Conservation (phyloP, 2,329 filamentous ascomycete species). For the Colletotrichum tropicale region DNA sequence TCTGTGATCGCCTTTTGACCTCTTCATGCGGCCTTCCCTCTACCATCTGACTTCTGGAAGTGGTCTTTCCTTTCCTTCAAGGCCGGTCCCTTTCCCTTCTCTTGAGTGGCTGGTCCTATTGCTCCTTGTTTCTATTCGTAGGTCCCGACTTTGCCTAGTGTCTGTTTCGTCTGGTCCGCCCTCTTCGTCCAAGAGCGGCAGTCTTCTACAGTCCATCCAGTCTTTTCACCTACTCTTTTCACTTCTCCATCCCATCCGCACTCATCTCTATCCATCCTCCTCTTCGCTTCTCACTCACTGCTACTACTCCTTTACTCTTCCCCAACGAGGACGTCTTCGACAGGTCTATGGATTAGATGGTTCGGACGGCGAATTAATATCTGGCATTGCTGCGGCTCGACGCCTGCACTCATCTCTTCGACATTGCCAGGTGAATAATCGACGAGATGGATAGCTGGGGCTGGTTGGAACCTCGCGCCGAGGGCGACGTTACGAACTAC, state of each 20-base stretch:
- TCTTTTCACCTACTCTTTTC: slow-evolving; percentile 26
- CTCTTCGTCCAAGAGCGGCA: slow-evolving; percentile 24
- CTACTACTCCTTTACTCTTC: background rate
- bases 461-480: slow-evolving; percentile 26
- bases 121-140: slow-evolving; percentile 37
- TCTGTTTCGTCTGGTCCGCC: slow-evolving; percentile 50
- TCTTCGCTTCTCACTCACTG: slow-evolving; percentile 21
- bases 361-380: slow-evolving; percentile 22
- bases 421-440: slow-evolving; percentile 21
- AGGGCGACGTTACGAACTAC: slow-evolving; percentile 20
- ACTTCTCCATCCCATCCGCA: slow-evolving; percentile 25
- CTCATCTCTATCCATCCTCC: slow-evolving; percentile 8
- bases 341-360: slow-evolving; percentile 44
- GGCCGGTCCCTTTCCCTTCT: slow-evolving; percentile 26
- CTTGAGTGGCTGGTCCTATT: slow-evolving; percentile 32
- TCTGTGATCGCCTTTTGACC: slow-evolving; percentile 16
- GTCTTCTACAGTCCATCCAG: slow-evolving; percentile 9
- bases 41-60: slow-evolving; percentile 1
- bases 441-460: slow-evolving; percentile 26
- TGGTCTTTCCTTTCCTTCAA: background rate
- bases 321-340: slow-evolving; percentile 4
- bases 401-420: slow-evolving; percentile 24
- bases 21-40: slow-evolving; percentile 19
- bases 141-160: slow-evolving; percentile 33
- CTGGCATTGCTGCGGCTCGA: slow-evolving; percentile 40